phyloP scores from a whole-genome alignment of 1,284 basidiomycete genomes.

The Kalmanozyma brasiliensis region DNA sequence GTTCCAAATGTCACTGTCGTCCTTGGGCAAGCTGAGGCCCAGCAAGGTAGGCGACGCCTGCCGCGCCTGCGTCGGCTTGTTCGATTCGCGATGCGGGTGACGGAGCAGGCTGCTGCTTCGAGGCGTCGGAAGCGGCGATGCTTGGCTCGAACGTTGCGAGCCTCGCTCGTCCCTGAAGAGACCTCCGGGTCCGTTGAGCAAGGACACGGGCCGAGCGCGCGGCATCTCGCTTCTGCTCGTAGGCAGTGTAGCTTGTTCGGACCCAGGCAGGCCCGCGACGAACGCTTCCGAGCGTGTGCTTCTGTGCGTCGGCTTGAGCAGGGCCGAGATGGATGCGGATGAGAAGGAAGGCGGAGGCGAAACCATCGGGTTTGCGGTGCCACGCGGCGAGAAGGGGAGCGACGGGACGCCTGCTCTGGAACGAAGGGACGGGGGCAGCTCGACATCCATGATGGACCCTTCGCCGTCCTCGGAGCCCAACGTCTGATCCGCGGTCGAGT shows the following conservation, averaged over 20 bases:
- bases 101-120: conserved; percentile 40
- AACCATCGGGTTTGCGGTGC: not conserved
- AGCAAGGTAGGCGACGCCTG: conserved; percentile 35
- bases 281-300: conserved; percentile 33
- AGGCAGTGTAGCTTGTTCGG: conserved; percentile 18
- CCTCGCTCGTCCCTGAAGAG: conserved; percentile 26
- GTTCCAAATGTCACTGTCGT: conserved; percentile 40
- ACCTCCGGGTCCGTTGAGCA: conserved; percentile 40
- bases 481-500: conserved; percentile 35
- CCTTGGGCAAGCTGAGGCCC: conserved; percentile 31
- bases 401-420: conserved; percentile 4
- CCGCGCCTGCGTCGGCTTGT: conserved; percentile 11
- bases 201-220: conserved; percentile 37
- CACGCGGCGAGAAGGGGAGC: conserved; percentile 16
- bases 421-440: conserved; percentile 23
- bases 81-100: conserved; percentile 7
- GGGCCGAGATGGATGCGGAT: conserved; percentile 9
- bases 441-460: conserved; percentile 42
- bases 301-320: conserved; percentile 24
- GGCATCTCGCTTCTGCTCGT: conserved; percentile 30
- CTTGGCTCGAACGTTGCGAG: conserved; percentile 25
- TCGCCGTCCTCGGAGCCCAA: conserved; percentile 40
- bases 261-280: conserved; percentile 23
- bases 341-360: conserved; percentile 21
- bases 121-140: conserved; percentile 32